Base-by-base conservation (phyloP, 129 eudicot genomes). In the Flaveria ramosissima region DNA sequence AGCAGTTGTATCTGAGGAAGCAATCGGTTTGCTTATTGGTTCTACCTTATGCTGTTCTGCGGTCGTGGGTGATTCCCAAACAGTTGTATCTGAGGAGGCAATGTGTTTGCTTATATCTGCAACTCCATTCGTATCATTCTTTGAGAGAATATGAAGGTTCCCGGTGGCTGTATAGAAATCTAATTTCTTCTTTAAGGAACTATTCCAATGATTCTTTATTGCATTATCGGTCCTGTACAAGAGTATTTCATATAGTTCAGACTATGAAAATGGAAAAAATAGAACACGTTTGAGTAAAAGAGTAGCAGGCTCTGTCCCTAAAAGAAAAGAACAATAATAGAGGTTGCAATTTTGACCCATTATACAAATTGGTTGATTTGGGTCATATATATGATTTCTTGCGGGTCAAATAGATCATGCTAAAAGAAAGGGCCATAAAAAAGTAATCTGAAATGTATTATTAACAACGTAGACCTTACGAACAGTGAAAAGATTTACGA, bases 121-220 rank as follows among this genome's bases (percentile, higher is more conserved):
- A 10, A 70, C 70, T 68, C 77, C 83, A 21, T 68, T 71, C 17
- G 51, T 19, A 77, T 53, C 83, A 41, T 55, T 84, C 71, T 83
- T 90, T 42, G 86, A 14, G 72, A 68, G 83, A 17, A 91, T 86
- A 50, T 91, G 93, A 74, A 91, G 97, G 83, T 79, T 91, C 69
- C 94, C 92, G 2, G 90, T 88, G 50, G 93, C 91, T 73, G 83
- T 46, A 79, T 88, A 93, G 59, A 89, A 88, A 76, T 89, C 96
- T 50, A 87, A 43, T 81, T 93, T 93, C 82, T 93, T 93, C 84
- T 90, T 93, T 71, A 93, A 83, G 19, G 98, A 90, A 75, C 98
- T 90, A 76, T 93, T 93, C 98, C 98, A 93, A 72, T 93, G 98
- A 68, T 93, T 93, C 86, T 93, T 93, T 68, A 93, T 93, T 43